Base-by-base conservation (phyloP, 129 eudicot species). In the Sambucus nigra region DNA sequence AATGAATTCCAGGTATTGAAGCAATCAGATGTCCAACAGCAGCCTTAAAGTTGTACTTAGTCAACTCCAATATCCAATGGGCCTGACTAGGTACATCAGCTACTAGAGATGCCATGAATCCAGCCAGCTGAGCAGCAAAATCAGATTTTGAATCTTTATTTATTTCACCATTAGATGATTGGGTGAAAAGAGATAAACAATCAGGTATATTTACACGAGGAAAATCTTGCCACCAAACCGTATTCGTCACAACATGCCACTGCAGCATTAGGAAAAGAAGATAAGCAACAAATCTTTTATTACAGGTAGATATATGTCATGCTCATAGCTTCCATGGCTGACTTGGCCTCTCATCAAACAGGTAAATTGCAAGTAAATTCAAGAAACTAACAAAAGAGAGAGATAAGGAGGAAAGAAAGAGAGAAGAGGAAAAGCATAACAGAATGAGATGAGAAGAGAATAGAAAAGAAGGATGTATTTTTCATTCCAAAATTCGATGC, bases 141-240 rank as follows among this genome's bases (percentile, higher is more conserved):
- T 88, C 97, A 25, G 91, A 67, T 61, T 56, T 73, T 55, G 80
- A 62, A 55, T 57, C 55, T 51, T 32, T 33, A 67, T 72, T 69
- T 54, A 41, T 56, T 65, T 69, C 80, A 55, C 62, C 87, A 2
- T 23, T 51, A 45, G 76, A 59, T 57, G 71, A 55, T 64, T 53
- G 80, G 29, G 74, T 33, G 60, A 88, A 83, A 28, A 88, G 78
- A 48, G 92, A 64, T 23, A 51, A 61, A 53, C 59, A 77, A 60
- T 80, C 75, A 5, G 87, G 80, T 16, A 38, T 50, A 40, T 60
- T 73, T 12, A 64, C 59, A 40, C 59, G 78, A 39, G 87, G 94
- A 51, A 88, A 88, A 64, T 88, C 94, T 71, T 88, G 97, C 91
- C 91, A 88, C 97, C 97, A 88, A 52, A 88, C 83, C 21, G 94